Base-by-base conservation (phyloP, 2,329 filamentous ascomycete species). In the Drechslerella stenobrocha region DNA sequence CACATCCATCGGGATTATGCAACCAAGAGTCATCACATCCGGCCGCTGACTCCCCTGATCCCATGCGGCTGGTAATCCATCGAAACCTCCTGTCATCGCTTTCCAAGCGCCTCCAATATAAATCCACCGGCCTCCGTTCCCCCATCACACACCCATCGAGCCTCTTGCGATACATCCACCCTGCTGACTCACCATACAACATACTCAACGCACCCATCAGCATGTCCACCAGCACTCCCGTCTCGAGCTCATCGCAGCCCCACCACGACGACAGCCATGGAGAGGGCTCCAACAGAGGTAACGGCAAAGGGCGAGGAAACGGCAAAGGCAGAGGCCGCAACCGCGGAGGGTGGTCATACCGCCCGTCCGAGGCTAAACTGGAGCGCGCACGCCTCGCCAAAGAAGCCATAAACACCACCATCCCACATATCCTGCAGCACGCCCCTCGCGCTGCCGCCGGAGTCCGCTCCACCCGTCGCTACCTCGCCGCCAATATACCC, bases 351-450 rank as follows among this genome's bases (percentile, higher is more conserved):
- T 3, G 20, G 52, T 42, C 28, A 35, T 2, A 11, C 37, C 15
- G 47, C 13, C 48, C 48, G 28, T 48, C 63, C 13, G 60, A 30
- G 11, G n/a, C n/a, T 11, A 30, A 67, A 60, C 46, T 70, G 11
- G 70, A 70, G 37, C 77, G 81, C 11, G 79, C 80, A 0, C 84
- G 84, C 71, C 77, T 78, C 59, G 83, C 82, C 26, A 81, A 80
- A 53, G 77, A 80, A 6, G 84, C 83, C 1, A 75, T 85, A 64
- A 84, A 85, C 74, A 81, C 81, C 71, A 77, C 79, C n/a, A 80
- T 87, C 8, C 84, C 84, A 1, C 76, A 80, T 0, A 75, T 85
- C 6, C 75, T 86, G 1, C 75, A 78, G 0, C 78, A 80, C 1
- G 81, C 82, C 70, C 76, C 81, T 11, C 79, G 82, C 50, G 83